These are phyloP conservation scores for Aspergillus calidoustus DNA, from an alignment of 2,329 filamentous ascomycete species.

Conservation along the genomic window DNA sequence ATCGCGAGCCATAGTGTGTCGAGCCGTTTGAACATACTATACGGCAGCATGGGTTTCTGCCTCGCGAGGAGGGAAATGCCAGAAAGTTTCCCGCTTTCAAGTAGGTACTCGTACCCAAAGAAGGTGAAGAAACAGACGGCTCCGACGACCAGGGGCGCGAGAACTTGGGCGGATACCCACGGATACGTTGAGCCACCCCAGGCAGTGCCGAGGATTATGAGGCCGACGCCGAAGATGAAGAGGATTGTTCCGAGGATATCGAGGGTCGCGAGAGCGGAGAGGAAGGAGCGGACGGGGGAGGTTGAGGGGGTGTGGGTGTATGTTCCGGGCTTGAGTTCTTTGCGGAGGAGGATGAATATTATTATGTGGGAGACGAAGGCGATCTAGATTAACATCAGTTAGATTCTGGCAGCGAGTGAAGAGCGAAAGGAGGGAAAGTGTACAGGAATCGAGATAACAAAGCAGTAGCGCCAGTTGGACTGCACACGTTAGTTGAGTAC, in stretches of 20 bases:
- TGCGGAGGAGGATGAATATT: conserved; percentile 61
- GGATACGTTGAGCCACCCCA: conserved; percentile 61
- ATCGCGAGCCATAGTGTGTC: conserved; percentile 67
- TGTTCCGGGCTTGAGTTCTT: conserved; percentile 60
- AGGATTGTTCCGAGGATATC: conserved; percentile 62
- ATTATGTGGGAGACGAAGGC: conserved; percentile 57
- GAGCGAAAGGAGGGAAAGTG: conserved; percentile 33
- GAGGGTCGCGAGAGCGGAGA: conserved; percentile 56
- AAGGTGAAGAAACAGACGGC: conserved; percentile 48
- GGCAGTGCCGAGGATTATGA: conserved; percentile 60
- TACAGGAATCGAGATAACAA: conserved; percentile 66
- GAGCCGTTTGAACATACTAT: conserved; percentile 59
- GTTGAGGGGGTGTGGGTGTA: conserved; percentile 42
- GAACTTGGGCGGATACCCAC: conserved; percentile 56
- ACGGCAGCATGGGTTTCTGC: conserved; percentile 68
- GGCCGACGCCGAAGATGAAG: conserved; percentile 60
- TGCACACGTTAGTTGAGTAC: conserved; percentile 35
- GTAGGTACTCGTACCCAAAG: conserved; percentile 59
- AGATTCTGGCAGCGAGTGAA: too few relatives aligned
- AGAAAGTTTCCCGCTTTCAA: conserved; percentile 56
- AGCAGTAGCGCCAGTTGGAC: conserved; percentile 69
- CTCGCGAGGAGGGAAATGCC: conserved; percentile 50
- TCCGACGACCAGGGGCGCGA: conserved; percentile 56
- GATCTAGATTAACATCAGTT: conserved; percentile 44
- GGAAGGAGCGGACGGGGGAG: conserved; percentile 41